phyloP scores from a whole-genome alignment of 2,329 filamentous ascomycete species.

The Colletotrichum spinosum region DNA sequence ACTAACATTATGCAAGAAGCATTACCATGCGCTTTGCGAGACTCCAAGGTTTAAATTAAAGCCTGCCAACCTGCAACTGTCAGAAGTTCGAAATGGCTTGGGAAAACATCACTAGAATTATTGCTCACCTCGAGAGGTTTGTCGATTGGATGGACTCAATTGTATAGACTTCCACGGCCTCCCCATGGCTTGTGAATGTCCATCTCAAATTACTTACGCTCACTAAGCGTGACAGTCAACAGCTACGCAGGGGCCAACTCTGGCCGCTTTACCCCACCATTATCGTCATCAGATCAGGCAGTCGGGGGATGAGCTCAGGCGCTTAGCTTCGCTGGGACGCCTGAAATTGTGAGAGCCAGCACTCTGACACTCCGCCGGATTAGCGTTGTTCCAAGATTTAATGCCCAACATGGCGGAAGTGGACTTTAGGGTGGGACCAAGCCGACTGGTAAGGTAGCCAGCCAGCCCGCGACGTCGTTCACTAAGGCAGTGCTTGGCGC shows the following conservation, averaged over 20 bases:
- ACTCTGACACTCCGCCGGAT: slow-evolving; percentile 29
- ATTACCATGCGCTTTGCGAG: too few relatives aligned
- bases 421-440: slow-evolving; percentile 12
- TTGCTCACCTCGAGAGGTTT: too few relatives aligned
- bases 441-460: slow-evolving; percentile 23
- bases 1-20: too few relatives aligned
- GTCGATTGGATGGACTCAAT: too few relatives aligned
- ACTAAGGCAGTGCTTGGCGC: slow-evolving; percentile 24
- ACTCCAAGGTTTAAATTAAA: too few relatives aligned
- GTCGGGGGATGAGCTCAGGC: slow-evolving; percentile 7
- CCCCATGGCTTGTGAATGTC: neutral
- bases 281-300: slow-evolving; percentile 28
- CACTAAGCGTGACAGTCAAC: neutral
- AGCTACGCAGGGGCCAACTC: slow-evolving; percentile 24
- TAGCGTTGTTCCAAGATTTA: slow-evolving; percentile 35
- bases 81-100: too few relatives aligned
- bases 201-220: neutral
- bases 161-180: too few relatives aligned
- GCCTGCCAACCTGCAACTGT: too few relatives aligned
- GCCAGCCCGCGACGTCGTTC: neutral
- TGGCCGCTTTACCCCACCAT: slow-evolving; percentile 33
- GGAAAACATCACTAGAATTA: too few relatives aligned
- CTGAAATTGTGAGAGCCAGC: slow-evolving; percentile 12
- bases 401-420: slow-evolving; percentile 19
- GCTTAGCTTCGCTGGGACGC: slow-evolving; percentile 15